Conservation (phyloP, 2,329 filamentous ascomycete species). For the Macroventuria anomochaeta region DNA sequence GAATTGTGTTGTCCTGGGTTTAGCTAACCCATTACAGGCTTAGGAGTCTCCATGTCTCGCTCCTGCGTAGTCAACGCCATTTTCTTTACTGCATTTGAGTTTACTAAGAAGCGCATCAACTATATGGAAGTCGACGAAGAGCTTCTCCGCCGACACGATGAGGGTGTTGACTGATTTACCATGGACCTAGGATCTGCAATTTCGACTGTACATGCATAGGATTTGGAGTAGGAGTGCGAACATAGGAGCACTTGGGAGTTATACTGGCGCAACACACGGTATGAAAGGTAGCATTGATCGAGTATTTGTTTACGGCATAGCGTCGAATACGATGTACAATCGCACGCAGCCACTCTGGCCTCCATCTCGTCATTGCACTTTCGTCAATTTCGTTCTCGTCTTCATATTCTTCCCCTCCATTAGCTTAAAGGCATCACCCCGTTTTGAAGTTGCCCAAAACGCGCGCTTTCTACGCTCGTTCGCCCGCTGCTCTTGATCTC, state of each 20-base stretch:
- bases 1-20: not conserved
- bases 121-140: slow-evolving; percentile 47
- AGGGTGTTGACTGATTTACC: slow-evolving; percentile 11
- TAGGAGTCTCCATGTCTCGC: slow-evolving; percentile 82
- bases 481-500: not conserved
- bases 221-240: slow-evolving; percentile 29
- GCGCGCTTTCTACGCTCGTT: not conserved
- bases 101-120: slow-evolving; percentile 70
- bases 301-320: slow-evolving; percentile 20
- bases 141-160: slow-evolving; percentile 38
- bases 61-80: slow-evolving; percentile 86
- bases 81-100: slow-evolving; percentile 88
- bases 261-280: slow-evolving; percentile 7
- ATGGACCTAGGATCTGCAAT: slow-evolving; percentile 2
- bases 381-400: not conserved
- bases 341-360: not conserved
- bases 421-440: too few species aligned
- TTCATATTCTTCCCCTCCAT: too few species aligned
- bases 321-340: slow-evolving; percentile 19
- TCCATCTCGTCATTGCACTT: not conserved
- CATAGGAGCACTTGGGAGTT: slow-evolving; percentile 7
- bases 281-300: slow-evolving; percentile 19
- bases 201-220: slow-evolving; percentile 30
- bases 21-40: slow-evolving; percentile 45
- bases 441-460: too few species aligned